phyloP scores from a whole-genome alignment of 208 protist species.

The Trypanosoma grayi region DNA sequence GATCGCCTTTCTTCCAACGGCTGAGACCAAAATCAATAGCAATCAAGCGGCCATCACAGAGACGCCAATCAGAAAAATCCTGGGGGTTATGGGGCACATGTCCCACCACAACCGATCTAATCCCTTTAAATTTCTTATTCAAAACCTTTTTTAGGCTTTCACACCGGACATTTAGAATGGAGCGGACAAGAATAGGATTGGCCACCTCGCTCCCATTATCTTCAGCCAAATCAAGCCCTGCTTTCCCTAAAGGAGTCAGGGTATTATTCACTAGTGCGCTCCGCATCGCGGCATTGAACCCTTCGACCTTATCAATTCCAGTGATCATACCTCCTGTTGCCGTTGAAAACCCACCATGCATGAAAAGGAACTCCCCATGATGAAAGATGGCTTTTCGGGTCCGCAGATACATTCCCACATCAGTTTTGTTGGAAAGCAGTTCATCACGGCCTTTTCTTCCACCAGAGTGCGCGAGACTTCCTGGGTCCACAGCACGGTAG shows the following conservation, averaged over 20 bases:
- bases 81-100: constrained; percentile 82
- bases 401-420: constrained; percentile 71
- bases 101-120: constrained; percentile 84
- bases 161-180: constrained; percentile 84
- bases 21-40: constrained; percentile 90
- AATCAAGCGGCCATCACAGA: constrained; percentile 72
- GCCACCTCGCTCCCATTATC: constrained; percentile 60
- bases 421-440: constrained; percentile 67
- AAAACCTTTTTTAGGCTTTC: constrained; percentile 59
- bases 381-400: constrained; percentile 75
- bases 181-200: constrained; percentile 86
- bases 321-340: constrained; percentile 69
- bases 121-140: constrained; percentile 67
- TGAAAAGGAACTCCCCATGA: constrained; percentile 86
- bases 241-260: constrained; percentile 53
- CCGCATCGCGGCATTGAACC: constrained; percentile 72
- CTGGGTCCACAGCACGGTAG: constrained; percentile 65
- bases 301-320: constrained; percentile 62
- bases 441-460: constrained; percentile 49
- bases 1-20: constrained; percentile 87
- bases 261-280: constrained; percentile 65
- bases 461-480: constrained; percentile 49
- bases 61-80: constrained; percentile 77
- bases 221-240: constrained; percentile 66
- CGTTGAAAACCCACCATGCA: constrained; percentile 89